phyloP scores from a whole-genome alignment of 805 yeast species.

The Saturnispora quitensis region DNA sequence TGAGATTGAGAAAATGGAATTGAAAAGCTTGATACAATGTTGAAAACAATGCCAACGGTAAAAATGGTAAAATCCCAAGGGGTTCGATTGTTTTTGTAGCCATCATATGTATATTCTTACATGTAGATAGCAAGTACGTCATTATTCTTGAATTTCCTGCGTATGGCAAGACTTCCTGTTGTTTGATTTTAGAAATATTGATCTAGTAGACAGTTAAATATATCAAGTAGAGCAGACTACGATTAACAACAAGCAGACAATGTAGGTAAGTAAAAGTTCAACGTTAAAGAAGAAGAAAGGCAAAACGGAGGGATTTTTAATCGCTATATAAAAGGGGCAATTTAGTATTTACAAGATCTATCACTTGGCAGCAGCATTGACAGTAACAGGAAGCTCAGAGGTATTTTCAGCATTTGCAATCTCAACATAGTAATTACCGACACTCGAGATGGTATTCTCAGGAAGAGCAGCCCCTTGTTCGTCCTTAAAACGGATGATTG shows the following conservation, averaged over 20 bases:
- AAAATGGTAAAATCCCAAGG: constrained; percentile 16
- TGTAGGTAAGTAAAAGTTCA: not conserved
- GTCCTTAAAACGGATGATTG: constrained; percentile 13
- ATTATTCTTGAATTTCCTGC: not conserved
- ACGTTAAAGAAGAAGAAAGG: not conserved
- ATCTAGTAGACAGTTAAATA: too few relatives aligned
- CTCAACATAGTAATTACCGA: constrained; percentile 19
- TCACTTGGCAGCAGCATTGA: constrained; percentile 14
- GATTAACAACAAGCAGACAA: not conserved
- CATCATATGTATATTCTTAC: not conserved
- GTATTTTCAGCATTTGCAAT: constrained; percentile 17
- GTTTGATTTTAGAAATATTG: too few relatives aligned
- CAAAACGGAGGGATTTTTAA: not conserved
- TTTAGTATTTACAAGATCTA: not conserved
- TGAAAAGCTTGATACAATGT: constrained; percentile 17
- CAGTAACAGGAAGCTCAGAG: constrained; percentile 15
- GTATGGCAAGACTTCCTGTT: too few relatives aligned
- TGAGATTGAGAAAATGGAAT: constrained; percentile 12
- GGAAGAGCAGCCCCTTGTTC: constrained; percentile 12
- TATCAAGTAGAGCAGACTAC: not conserved
- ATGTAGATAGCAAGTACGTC: not conserved
- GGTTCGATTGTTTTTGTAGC: constrained; percentile 5
- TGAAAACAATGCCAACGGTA: constrained; percentile 20
- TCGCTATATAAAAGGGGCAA: not conserved
- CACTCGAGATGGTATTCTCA: constrained; percentile 9